A percentile compares a stretch with the other conserved stretches of the same genome.
phyloP scores from a whole-genome alignment of 2,329 filamentous ascomycete genomes.

The Cordyceps javanica region DNA sequence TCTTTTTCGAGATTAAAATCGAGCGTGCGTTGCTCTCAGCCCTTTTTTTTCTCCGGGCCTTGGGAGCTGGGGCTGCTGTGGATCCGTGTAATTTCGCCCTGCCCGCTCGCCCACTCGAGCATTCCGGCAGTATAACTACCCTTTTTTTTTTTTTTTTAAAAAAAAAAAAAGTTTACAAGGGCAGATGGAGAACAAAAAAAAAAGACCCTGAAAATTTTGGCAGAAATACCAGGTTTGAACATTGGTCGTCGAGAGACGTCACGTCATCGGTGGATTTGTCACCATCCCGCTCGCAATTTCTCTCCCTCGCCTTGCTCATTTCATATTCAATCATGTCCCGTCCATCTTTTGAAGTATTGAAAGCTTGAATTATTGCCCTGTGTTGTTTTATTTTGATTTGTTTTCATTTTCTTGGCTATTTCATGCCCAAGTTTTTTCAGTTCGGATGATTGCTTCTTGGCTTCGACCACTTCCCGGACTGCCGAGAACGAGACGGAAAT shows the following conservation, averaged over 20 bases:
- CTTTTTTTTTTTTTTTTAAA: background rate
- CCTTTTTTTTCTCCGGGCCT: background rate
- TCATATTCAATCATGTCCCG: background rate
- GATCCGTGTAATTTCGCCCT: slow-evolving; percentile 2
- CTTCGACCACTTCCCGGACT: background rate
- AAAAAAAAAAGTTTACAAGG: no score
- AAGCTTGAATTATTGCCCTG: background rate
- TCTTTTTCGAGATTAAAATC: background rate
- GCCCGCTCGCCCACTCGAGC: slow-evolving; percentile 1
- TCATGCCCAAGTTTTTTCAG: no score
- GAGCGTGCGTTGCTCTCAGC: background rate
- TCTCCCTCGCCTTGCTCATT: background rate
- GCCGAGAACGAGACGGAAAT: no score
- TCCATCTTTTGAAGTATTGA: no score
- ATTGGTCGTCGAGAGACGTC: background rate
- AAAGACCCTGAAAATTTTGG: background rate
- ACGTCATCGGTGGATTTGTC: slow-evolving; percentile 3
- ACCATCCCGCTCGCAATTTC: no score
- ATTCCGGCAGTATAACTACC: background rate
- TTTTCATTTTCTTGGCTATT: background rate
- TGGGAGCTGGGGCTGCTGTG: background rate
- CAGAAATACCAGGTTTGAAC: background rate
- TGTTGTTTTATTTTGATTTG: background rate
- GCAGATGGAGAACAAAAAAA: no score
- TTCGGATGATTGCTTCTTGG: background rate